Base-by-base conservation (phyloP, 768 basidiomycete genomes). In the Suillus paluster region DNA sequence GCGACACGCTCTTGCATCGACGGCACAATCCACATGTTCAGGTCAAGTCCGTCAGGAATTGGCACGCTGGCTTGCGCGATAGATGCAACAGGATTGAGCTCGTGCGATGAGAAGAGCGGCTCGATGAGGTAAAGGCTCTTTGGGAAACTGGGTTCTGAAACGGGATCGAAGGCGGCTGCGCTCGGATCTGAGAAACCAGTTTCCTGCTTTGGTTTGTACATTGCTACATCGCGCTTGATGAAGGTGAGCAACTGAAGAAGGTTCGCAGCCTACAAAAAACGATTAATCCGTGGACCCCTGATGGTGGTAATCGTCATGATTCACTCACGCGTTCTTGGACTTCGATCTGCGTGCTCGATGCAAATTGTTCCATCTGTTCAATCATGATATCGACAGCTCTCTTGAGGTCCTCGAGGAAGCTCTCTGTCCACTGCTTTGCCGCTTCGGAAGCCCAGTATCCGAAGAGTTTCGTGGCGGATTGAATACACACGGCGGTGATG, bases 71-170 rank as follows among this genome's bases (percentile, higher is more conserved):
- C 85, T 78, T 99, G 97, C 4, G 97, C 97, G 59, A 79, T 79
- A 1, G 77, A 64, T 8, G 90, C 95, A 41, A 98, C 92, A 0
- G 95, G 90, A 63, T 92, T 94, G 21, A 99, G 85, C 63, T 94
- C 90, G 68, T 96, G 88, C 6, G 83, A 70, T 19, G 83, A 80
- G 68, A 92, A 92, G 9, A 99, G 78, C 0, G 95, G 94, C 44
- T 84, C 81, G 48, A 99, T 87, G 58, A 99, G 85, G 73, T 88
- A 91, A 14, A 99, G 78, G 67, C 92, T 94, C 78, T 96, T 95
- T 3, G 97, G 97, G 69, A 93, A 97, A 39, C 77, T 76, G 17
- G 86, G 84, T 39, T 85, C 83, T 14, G 65, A 61, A 10, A 48
- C 34, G 6, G 70, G 66, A 54, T 80, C 82, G 14, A 83, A 84